Evolutionary conservation across 1,139 yeast genomes (phyloP), one percentile per base, ranked within the genome.

Genomic region (Protomyces lactucae-debilis): DNA sequence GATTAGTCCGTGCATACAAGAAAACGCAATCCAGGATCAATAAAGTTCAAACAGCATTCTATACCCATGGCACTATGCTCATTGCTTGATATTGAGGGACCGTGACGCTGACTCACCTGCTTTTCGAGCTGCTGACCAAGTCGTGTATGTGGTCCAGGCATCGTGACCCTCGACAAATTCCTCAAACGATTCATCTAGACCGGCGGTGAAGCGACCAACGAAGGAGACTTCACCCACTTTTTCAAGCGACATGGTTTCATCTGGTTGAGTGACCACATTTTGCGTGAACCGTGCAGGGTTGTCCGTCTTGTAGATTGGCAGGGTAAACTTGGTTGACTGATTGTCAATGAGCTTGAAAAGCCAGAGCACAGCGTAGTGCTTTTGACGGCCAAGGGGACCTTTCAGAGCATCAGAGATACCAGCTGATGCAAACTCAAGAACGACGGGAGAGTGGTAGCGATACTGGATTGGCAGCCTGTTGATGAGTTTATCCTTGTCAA

Each of bases 271-370:
- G 35, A 54, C 64, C 6, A 54, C 59, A n/a, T 60, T 55, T 40
- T 60, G 64, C 10, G 48, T 60, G 48, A 60, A 60, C 10, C 64
- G 39, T 16, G 37, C 45, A 52, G 64, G 46, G 28, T 60, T 54
- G 55, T 60, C 55, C 3, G 64, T 60, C 51, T 60, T 60, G 55
- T 60, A 60, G 32, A 60, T 60, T 2, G 64, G 64, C 51, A 60
- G 45, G 14, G 60, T 54, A 55, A 54, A 60, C 23, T 56, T 54
- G 9, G 60, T 54, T n/a, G 59, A 32, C 28, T 60, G 60, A 36
- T 60, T 60, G 55, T 60, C 64, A 18, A 55, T 45, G 18, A 60
- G 32, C 43, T 60, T 55, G 52, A 55, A 54, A 12, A 60, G 60
- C 64, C 64, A 60, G 28, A 60, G 40, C 28, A 60, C 60, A 18